A percentile compares a stretch with the other conserved stretches of the same genome.
Evolutionary conservation across 768 basidiomycete genomes (phyloP).

Genomic region (Lactifluus pinguis): DNA sequence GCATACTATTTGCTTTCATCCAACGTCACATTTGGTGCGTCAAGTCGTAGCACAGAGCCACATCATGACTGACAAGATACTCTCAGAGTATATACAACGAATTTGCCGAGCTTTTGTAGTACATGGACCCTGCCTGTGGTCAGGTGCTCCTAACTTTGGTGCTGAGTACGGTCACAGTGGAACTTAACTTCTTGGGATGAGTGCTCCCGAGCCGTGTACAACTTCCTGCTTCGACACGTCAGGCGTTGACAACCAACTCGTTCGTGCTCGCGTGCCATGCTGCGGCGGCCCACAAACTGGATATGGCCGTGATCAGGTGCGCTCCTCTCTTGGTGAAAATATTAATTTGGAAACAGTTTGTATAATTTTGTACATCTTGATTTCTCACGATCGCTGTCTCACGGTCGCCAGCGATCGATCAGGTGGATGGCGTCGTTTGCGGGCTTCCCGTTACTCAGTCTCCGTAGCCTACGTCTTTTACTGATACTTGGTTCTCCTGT

Average conservation of each 20-base stretch:
- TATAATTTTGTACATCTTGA: constrained; percentile 83
- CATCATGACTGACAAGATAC: constrained; percentile 6
- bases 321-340: constrained; percentile 20
- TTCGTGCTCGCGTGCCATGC: constrained; percentile 44
- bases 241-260: constrained; percentile 75
- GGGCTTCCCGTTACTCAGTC: too few species aligned
- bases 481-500: too few species aligned
- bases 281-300: constrained; percentile 85
- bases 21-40: constrained; percentile 72
- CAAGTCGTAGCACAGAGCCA: constrained; percentile 27
- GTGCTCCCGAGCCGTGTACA: constrained; percentile 87
- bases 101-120: constrained; percentile 90
- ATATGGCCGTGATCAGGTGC: constrained; percentile 86
- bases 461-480: too few species aligned
- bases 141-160: neutral
- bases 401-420: constrained; percentile 58
- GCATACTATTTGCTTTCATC: constrained; percentile 73
- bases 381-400: constrained; percentile 84
- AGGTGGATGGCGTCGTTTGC: too few species aligned
- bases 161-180: constrained; percentile 35
- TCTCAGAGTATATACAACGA: constrained; percentile 84
- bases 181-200: constrained; percentile 89
- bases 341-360: constrained; percentile 41
- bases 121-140: constrained; percentile 23
- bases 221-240: constrained; percentile 90